phyloP scores from a whole-genome alignment of 1,284 basidiomycete species.

The Hymenochaete sp. region DNA sequence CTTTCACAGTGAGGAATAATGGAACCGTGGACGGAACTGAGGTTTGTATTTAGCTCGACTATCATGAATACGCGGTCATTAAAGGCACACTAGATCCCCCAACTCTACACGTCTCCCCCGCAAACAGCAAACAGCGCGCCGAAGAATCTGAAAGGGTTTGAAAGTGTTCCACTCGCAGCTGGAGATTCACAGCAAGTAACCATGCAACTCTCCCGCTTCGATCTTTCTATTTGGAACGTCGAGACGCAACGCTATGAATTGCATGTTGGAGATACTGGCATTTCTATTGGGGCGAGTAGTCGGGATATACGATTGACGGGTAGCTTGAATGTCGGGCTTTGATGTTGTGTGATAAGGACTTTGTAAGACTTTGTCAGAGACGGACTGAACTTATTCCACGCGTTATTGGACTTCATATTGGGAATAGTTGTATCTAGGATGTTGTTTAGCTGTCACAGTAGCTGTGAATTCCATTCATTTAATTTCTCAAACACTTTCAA shows the following conservation, averaged over 20 bases:
- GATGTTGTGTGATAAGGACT: not conserved
- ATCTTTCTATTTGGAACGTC: conserved; percentile 54
- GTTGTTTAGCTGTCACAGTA: no score
- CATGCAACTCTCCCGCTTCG: conserved; percentile 55
- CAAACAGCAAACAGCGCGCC: conserved; percentile 50
- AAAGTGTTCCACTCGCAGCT: conserved; percentile 41
- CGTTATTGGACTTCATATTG: not conserved
- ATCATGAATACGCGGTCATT: not conserved
- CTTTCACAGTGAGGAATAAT: conserved; percentile 30
- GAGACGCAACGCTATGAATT: conserved; percentile 40
- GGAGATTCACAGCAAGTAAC: conserved; percentile 39
- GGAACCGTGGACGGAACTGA: conserved; percentile 29
- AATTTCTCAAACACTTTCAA: no score
- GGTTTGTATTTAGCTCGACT: conserved; percentile 19
- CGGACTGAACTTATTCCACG: not conserved
- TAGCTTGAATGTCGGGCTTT: conserved; percentile 12
- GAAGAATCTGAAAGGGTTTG: conserved; percentile 56
- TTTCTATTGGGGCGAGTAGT: conserved; percentile 47
- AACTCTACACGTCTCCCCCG: conserved; percentile 57
- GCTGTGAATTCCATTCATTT: conserved; percentile 61
- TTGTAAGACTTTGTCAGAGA: conserved; percentile 31
- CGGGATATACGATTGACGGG: conserved; percentile 36
- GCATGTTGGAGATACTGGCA: conserved; percentile 34
- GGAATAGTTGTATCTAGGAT: no score
- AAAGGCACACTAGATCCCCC: conserved; percentile 38